Evolutionary conservation across 73 alveolate species (phyloP).

Genomic region (Paramecium sexaurelia): DNA sequence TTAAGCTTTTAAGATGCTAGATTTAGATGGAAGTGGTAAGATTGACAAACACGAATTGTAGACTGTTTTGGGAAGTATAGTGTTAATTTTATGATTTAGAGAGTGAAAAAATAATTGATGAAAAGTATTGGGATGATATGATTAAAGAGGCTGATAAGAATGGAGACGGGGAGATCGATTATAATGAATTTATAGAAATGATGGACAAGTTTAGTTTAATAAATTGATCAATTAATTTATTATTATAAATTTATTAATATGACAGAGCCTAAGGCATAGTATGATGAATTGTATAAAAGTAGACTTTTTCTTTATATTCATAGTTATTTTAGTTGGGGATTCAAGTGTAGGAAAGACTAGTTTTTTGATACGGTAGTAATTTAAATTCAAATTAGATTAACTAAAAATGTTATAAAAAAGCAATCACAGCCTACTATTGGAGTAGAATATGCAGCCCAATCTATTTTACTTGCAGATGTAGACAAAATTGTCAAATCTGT

Average conservation of each 20-base stretch:
- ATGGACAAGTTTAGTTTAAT: slow-evolving; percentile 53
- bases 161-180: slow-evolving; percentile 70
- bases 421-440: slow-evolving; percentile 65
- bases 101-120: slow-evolving; percentile 51
- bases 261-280: not conserved
- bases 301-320: not conserved
- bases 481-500: slow-evolving; percentile 58
- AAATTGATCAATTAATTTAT: not conserved
- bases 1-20: slow-evolving; percentile 71
- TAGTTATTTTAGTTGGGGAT: slow-evolving; percentile 84
- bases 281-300: slow-evolving; percentile 45
- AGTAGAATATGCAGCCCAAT: slow-evolving; percentile 68
- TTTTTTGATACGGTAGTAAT: slow-evolving; percentile 48
- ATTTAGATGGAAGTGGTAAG: slow-evolving; percentile 73
- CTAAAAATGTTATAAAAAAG: slow-evolving; percentile 55
- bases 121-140: slow-evolving; percentile 64
- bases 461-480: slow-evolving; percentile 40
- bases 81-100: not conserved
- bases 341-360: slow-evolving; percentile 88
- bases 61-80: slow-evolving; percentile 41
- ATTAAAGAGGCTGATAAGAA: slow-evolving; percentile 66
- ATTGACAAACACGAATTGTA: slow-evolving; percentile 68
- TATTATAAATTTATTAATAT: not conserved
- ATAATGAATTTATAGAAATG: slow-evolving; percentile 64
- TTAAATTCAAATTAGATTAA: slow-evolving; percentile 34